Evolutionary conservation across 2,329 filamentous ascomycete genomes (phyloP), one percentile per base, ranked within the genome.

Genomic region (Penicillium occitanis): DNA sequence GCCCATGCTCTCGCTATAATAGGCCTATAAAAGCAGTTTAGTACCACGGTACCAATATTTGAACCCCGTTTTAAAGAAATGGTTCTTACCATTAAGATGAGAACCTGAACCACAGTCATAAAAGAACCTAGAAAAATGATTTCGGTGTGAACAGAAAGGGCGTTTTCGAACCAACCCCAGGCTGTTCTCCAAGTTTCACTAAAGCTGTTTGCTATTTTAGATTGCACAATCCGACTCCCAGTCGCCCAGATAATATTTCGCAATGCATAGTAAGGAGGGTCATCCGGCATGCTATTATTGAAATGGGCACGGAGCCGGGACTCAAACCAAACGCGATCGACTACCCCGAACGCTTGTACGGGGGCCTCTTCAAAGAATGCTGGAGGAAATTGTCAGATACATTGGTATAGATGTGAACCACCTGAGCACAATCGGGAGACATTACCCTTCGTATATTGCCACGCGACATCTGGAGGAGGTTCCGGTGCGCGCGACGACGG

Each of bases 221-320:
- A 58, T 14, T n/a, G 30, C 55, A 58, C 55, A n/a, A 40, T 40
- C 33, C 55, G 55, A 40, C 30, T 40, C 28, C 55, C 55, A 58
- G 30, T 35, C 14, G 55, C 55, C 55, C 55, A 58, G 28, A 58
- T 33, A n/a, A 58, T 40, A 35, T 58, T 58, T 14, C 55, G 55
- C 30, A 58, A 58, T 40, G 55, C 55, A 7, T 58, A 58, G 55
- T 58, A 58, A 11, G 28, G 11, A 30, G 33, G 33, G n/a, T 58
- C 55, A 19, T 37, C 28, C 5, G 55, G 55, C 55, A 37, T 37
- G 33, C 55, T 58, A 6, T 58, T 40, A 37, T 40, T 42, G 17
- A 37, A 40, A 14, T 59, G 55, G 30, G 55, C 33, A 10, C 28
- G 28, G 4, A 42, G 40, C n/a, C 40, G 40, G 40, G 40, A 42